Percentiles rank a stretch among this genome's conserved stretches.
Conservation (phyloP, 805 yeast genomes). For the Kuraishia capsulata region DNA sequence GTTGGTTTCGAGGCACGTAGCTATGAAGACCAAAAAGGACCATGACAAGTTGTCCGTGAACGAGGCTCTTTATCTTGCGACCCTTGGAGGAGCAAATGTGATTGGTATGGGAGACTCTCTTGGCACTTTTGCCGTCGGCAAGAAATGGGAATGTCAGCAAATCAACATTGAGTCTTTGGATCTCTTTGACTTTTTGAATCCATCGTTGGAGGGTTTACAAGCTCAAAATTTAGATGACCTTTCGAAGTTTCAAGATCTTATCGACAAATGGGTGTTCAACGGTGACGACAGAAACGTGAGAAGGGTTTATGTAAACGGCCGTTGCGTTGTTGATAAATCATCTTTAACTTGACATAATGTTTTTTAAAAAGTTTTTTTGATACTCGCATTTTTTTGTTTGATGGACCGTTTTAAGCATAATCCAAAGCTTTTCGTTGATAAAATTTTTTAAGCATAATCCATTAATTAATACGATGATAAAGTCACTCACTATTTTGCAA, state of each 20-base stretch:
- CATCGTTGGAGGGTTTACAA: constrained; percentile 3
- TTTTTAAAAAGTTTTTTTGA: too few relatives aligned
- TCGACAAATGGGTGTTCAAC: constrained; percentile 85
- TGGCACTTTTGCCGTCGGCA: constrained; percentile 75
- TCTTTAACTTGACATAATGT: too few relatives aligned
- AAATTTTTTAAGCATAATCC: too few relatives aligned
- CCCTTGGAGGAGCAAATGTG: constrained; percentile 84
- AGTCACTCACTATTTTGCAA: too few relatives aligned
- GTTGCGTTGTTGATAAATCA: constrained; percentile 45
- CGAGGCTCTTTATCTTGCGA: constrained; percentile 75
- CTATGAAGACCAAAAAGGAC: constrained; percentile 42
- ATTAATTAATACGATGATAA: too few relatives aligned
- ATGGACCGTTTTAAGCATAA: too few relatives aligned
- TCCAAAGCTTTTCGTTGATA: too few relatives aligned
- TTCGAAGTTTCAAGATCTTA: constrained; percentile 39
- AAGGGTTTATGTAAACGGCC: constrained; percentile 82
- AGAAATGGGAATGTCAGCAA: constrained; percentile 74
- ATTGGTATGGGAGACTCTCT: constrained; percentile 44
- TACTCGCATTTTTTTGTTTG: too few relatives aligned
- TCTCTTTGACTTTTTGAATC: constrained; percentile 36
- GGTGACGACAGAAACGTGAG: constrained; percentile 90
- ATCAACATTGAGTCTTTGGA: constrained; percentile 45
- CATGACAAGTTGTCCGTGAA: constrained; percentile 44
- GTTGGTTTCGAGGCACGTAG: constrained; percentile 60
- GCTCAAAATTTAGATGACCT: too few relatives aligned